Evolutionary conservation across 2,329 filamentous ascomycete genomes (phyloP).

Genomic region (Aspergillus oerlinghausenensis): DNA sequence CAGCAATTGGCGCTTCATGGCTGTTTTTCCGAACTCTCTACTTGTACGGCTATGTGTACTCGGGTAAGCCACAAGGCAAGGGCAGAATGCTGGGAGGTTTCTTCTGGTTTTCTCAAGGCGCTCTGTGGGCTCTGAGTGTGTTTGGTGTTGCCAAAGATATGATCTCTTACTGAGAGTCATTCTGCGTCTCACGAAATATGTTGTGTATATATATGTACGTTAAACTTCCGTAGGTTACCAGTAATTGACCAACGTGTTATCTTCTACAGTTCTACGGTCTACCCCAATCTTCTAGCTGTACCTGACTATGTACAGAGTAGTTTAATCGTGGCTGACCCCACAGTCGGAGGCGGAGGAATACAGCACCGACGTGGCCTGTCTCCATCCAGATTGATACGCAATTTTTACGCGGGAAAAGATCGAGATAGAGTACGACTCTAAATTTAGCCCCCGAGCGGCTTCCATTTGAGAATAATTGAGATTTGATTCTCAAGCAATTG

Average conservation of each 20-base stretch:
- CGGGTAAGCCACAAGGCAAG: conserved; percentile 33
- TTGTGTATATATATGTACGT: not conserved
- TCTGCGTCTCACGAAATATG: not conserved
- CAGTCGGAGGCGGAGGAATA: conserved; percentile 9
- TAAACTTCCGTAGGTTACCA: not conserved
- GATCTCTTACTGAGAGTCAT: conserved; percentile 16
- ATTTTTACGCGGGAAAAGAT: not conserved
- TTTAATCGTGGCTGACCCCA: conserved; percentile 10
- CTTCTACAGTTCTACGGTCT: not conserved
- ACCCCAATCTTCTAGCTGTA: not conserved
- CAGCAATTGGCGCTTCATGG: conserved; percentile 48
- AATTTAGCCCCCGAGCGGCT: not conserved
- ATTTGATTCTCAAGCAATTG: not conserved
- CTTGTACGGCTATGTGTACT: conserved; percentile 44
- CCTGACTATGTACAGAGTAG: too few species aligned
- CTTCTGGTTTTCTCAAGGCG: conserved; percentile 40
- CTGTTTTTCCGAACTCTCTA: conserved; percentile 48
- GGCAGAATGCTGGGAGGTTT: conserved; percentile 32
- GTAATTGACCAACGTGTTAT: not conserved
- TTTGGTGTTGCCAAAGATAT: conserved; percentile 33
- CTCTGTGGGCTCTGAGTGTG: conserved; percentile 36
- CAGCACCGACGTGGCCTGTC: conserved; percentile 5
- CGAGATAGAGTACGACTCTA: not conserved
- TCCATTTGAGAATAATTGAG: not conserved
- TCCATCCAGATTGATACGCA: not conserved